Evolutionary conservation across 108 stramenopile genomes (phyloP).

Genomic region (Cylindrotheca fusiformis): DNA sequence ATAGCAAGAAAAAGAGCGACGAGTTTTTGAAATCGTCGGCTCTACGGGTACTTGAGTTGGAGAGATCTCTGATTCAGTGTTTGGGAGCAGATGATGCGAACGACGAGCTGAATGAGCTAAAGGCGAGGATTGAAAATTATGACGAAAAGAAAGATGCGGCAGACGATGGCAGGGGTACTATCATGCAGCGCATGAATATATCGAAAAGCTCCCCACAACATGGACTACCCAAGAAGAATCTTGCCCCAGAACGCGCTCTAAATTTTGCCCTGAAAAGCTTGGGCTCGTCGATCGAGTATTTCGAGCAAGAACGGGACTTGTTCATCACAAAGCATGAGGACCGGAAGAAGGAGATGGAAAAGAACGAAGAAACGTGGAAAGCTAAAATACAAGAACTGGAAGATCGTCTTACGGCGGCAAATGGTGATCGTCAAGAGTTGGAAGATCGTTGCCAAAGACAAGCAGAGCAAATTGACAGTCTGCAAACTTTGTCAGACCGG

Average conservation of each 20-base stretch:
- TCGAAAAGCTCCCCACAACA: not conserved
- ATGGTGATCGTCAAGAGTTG: not conserved
- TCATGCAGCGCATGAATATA: not conserved
- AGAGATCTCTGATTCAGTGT: not conserved
- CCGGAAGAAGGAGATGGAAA: not conserved
- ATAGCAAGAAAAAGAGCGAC: not conserved
- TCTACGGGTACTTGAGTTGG: not conserved
- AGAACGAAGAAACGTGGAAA: not conserved
- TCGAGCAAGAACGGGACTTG: not conserved
- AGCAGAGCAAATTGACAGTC: not conserved
- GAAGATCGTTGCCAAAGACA: not conserved
- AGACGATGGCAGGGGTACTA: not conserved
- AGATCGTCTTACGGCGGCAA: not conserved
- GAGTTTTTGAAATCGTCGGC: not conserved
- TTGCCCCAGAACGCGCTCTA: not conserved
- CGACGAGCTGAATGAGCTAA: not conserved
- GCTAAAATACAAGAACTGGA: not conserved
- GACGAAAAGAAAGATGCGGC: not conserved
- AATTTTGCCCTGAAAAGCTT: not conserved
- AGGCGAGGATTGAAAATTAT: not conserved
- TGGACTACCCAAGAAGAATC: not conserved
- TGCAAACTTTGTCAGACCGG: not conserved
- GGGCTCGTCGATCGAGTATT: not conserved
- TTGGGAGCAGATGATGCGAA: not conserved
- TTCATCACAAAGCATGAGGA: not conserved